Evolutionary conservation across 2,329 filamentous ascomycete species (phyloP).

Genomic region (Fusarium scirpi): DNA sequence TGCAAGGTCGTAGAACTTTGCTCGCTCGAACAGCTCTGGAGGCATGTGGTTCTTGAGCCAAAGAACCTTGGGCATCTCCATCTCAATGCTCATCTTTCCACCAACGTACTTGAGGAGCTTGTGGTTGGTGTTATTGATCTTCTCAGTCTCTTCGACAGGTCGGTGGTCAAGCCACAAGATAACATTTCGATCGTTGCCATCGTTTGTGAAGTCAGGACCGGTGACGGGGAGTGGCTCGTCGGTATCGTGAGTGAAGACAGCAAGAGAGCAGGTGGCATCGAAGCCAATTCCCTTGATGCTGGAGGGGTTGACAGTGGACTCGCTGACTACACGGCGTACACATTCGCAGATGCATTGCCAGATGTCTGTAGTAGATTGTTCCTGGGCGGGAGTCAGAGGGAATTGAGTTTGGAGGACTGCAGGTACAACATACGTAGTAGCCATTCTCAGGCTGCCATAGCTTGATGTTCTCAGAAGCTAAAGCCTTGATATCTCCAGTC

Average conservation of each 20-base stretch:
- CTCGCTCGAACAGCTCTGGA: conserved; percentile 85
- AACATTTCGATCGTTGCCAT: conserved; percentile 90
- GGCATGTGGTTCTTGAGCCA: conserved; percentile 99
- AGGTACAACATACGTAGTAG: conserved; percentile 71
- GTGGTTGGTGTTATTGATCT: conserved; percentile 93
- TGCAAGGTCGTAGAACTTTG: conserved; percentile 96
- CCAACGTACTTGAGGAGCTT: conserved; percentile 96
- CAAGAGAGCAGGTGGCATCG: conserved; percentile 97
- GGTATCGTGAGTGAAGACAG: conserved; percentile 89
- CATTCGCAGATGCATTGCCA: conserved; percentile 95
- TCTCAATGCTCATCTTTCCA: conserved; percentile 98
- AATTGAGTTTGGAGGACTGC: background rate
- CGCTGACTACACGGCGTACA: conserved; percentile 82
- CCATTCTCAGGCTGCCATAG: conserved; percentile 82
- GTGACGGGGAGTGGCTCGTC: conserved; percentile 93
- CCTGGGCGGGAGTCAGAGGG: conserved; percentile 59
- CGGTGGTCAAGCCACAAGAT: conserved; percentile 98
- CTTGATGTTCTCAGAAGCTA: conserved; percentile 81
- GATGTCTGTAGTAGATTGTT: conserved; percentile 98
- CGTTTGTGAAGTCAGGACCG: conserved; percentile 80
- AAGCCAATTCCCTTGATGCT: conserved; percentile 93
- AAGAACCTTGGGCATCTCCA: conserved; percentile 98
- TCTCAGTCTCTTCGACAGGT: conserved; percentile 87
- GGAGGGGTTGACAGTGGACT: conserved; percentile 81
- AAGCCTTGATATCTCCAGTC: conserved; percentile 84